Percentiles rank a stretch among this genome's conserved stretches.
Conservation (phyloP, 108 stramenopile genomes). For the Skeletonema potamos region DNA sequence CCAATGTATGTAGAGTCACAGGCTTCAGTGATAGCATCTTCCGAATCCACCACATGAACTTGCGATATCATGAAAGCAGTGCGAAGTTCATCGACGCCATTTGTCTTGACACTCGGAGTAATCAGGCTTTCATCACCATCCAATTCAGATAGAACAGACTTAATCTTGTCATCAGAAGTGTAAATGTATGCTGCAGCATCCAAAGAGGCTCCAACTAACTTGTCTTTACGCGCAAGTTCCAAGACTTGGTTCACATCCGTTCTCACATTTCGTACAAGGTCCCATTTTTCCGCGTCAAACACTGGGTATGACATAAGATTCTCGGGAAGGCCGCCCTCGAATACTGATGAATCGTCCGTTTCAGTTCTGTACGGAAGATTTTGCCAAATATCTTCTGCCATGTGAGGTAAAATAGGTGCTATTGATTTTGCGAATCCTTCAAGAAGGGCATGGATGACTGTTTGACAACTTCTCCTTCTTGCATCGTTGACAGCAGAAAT, state of each 20-base stretch:
- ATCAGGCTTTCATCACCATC: slow-evolving; percentile 78
- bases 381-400: slow-evolving; percentile 98
- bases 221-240: slow-evolving; percentile 81
- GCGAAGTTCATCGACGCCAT: slow-evolving; percentile 89
- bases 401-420: slow-evolving; percentile 94
- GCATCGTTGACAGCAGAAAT: slow-evolving; percentile 84
- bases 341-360: slow-evolving; percentile 59
- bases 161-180: slow-evolving; percentile 59
- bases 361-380: slow-evolving; percentile 75
- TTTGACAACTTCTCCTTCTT: slow-evolving; percentile 90
- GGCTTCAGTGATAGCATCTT: slow-evolving; percentile 40
- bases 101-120: slow-evolving; percentile 77
- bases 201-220: slow-evolving; percentile 86
- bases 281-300: slow-evolving; percentile 70
- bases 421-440: slow-evolving; percentile 86
- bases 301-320: slow-evolving; percentile 52
- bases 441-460: slow-evolving; percentile 81
- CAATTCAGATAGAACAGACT: slow-evolving; percentile 52
- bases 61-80: slow-evolving; percentile 88
- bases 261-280: slow-evolving; percentile 66
- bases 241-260: slow-evolving; percentile 89
- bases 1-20: slow-evolving; percentile 73
- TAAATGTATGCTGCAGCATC: slow-evolving; percentile 83
- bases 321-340: slow-evolving; percentile 75
- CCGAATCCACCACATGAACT: slow-evolving; percentile 73